Evolutionary conservation across 306 rosid species (phyloP).

Genomic region (Canavalia gladiata): DNA sequence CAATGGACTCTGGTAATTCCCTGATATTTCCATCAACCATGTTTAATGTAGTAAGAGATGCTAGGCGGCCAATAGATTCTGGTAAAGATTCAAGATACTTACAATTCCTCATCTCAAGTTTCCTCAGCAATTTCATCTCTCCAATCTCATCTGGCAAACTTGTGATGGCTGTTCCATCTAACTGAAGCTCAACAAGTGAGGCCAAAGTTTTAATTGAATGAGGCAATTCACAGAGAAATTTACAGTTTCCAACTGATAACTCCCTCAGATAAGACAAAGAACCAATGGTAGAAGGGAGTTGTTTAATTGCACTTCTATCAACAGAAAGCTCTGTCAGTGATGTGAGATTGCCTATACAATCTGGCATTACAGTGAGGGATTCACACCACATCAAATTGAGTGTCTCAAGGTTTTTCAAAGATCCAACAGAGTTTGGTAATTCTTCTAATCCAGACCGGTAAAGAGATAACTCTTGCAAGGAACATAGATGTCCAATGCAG

Average conservation of each 20-base stretch:
- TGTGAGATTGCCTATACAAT: constrained; percentile 55
- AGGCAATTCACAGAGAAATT: constrained; percentile 54
- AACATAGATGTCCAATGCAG: constrained; percentile 58
- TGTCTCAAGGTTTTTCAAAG: constrained; percentile 65
- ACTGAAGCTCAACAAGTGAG: constrained; percentile 58
- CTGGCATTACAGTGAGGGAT: constrained; percentile 62
- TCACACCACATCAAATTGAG: constrained; percentile 56
- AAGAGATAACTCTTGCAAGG: constrained; percentile 63
- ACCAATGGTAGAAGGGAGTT: constrained; percentile 67
- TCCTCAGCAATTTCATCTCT: constrained; percentile 60
- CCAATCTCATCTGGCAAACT: constrained; percentile 69
- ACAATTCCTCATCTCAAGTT: constrained; percentile 64
- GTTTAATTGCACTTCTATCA: constrained; percentile 47
- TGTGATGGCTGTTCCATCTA: constrained; percentile 59
- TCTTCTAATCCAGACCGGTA: constrained; percentile 55
- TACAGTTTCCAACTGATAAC: constrained; percentile 53
- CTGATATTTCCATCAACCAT: constrained; percentile 50
- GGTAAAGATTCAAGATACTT: constrained; percentile 62
- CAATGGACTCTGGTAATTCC: constrained; percentile 63
- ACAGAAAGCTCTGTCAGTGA: constrained; percentile 48
- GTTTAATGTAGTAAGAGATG: constrained; percentile 54
- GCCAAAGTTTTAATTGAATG: constrained; percentile 51
- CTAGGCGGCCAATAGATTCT: constrained; percentile 61
- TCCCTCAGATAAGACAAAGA: constrained; percentile 54
- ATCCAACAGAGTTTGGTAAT: constrained; percentile 62